A percentile compares a stretch with the other conserved stretches of the same genome.
phyloP scores from a whole-genome alignment of 345 rosid genomes.

The Eucalyptus viminalis region DNA sequence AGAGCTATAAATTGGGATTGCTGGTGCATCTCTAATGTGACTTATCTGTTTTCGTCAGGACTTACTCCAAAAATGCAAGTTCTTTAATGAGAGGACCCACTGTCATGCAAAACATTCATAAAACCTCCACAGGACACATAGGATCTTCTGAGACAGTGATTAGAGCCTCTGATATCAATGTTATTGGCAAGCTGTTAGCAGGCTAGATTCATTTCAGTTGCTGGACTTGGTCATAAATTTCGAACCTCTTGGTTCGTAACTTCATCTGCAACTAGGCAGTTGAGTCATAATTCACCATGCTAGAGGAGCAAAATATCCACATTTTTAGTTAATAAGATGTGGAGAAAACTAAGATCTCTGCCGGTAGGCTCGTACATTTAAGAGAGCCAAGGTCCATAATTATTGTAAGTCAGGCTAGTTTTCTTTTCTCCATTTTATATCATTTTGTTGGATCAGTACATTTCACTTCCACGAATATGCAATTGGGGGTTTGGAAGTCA shows the following conservation, averaged over 20 bases:
- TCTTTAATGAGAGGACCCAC: background rate
- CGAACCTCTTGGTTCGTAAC: background rate
- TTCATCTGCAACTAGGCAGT: background rate
- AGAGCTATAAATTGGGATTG: background rate
- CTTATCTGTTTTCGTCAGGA: background rate
- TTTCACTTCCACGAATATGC: background rate
- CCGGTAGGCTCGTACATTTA: background rate
- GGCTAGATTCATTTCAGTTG: background rate
- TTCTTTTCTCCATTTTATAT: background rate
- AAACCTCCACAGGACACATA: background rate
- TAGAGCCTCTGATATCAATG: background rate
- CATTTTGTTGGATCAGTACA: background rate
- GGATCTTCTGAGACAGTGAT: background rate
- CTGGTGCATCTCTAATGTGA: background rate
- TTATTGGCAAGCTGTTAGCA: background rate
- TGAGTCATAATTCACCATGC: background rate
- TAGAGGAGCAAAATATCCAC: background rate
- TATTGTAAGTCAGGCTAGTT: background rate
- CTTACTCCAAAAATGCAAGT: background rate
- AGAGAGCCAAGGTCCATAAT: background rate
- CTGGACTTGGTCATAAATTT: background rate
- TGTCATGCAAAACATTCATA: background rate
- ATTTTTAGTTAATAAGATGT: background rate
- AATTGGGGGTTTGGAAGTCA: background rate
- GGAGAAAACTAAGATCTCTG: background rate